Evolutionary conservation across 768 basidiomycete species (phyloP), one percentile per base, ranked within the genome.

Genomic region (Amanita phalloides): DNA sequence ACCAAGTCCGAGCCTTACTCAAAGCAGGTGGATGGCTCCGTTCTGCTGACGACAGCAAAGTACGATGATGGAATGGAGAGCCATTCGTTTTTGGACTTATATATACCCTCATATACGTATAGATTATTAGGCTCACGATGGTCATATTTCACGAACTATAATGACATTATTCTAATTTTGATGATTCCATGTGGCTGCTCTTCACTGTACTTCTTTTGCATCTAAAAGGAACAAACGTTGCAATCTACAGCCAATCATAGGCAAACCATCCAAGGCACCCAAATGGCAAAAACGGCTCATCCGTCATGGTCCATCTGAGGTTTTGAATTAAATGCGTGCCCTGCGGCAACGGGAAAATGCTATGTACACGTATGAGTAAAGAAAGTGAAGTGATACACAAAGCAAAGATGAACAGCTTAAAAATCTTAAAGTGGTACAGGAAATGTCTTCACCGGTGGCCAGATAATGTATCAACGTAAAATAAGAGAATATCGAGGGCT

Each of bases 141-240:
- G 23, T 26, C 46, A 23, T 48, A 36, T 13, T 48, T 17, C 21
- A 36, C 17, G 20, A 35, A 21, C 35, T 36, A 26, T 48, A 48
- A 36, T 48, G 21, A 48, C 6, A 36, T 9, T 37, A 20, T 37
- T n/a, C 11, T 33, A 33, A 33, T 33, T 85, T 26, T 23, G 6
- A 32, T 11, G 26, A 36, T 3, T 75, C 75, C 76, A 77, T 76
- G 78, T 77, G 79, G 81, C 79, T 80, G 73, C 80, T 79, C 80
- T 73, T 81, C 79, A 72, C 3, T 4, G 25, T 25, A 25, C 25
- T 25, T 17, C 17, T 17, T 17, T 17, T 17, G 17, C 17, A 17
- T 17, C 25, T 25, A 2, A 10, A 11, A 10, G 32, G 36, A 33
- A 10, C 9, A 11, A 32, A 33, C 33, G 33, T 33, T 32, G 9